Base-by-base conservation (phyloP, 345 rosid species). In the Brassica carinata region DNA sequence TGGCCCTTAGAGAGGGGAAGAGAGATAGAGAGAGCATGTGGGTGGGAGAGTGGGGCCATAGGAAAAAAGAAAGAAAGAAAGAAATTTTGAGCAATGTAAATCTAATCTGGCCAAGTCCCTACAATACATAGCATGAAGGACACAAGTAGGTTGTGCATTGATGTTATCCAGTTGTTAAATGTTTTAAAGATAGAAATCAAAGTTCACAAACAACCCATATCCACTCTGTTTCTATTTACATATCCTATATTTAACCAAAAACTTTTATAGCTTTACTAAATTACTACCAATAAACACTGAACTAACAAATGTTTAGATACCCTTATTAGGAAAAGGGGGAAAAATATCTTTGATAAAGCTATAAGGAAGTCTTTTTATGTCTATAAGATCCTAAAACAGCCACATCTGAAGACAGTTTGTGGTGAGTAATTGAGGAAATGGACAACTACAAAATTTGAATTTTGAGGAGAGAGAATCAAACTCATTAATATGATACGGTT, bases 131-230 rank as follows among this genome's bases (percentile, higher is more conserved):
- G 69, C 79, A 75, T 71, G 79, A 65, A 70, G 72, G 68, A 75
- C 82, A 76, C 19, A 57, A 64, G 71, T 62, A 64, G 72, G 84
- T 76, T 75, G 84, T 71, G 84, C 69, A 57, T 71, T 81, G 80
- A 81, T 81, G 80, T 76, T 76, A 81, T 81, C 84, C 84, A 81
- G 80, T 76, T 71, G 80, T 81, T 75, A 5, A 19, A 4, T 34
- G 13, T 29, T 62, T 6, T 17, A 80, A 81, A 34, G 79, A 70
- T 64, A 75, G 68, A 70, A 69, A 57, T 81, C 77, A 81, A 71
- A 81, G 15, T 57, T 81, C 72, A 74, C 77, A 57, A 34, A 80
- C 80, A 57, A 71, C 69, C 45, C 62, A 76, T 65, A 65, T 81
- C 69, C 75, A 74, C 71, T 73, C 53, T 74, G 40, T 68, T 45